A percentile compares a stretch with the other conserved stretches of the same genome.
phyloP scores from a whole-genome alignment of 768 basidiomycete genomes.

The Mycena haematopus region DNA sequence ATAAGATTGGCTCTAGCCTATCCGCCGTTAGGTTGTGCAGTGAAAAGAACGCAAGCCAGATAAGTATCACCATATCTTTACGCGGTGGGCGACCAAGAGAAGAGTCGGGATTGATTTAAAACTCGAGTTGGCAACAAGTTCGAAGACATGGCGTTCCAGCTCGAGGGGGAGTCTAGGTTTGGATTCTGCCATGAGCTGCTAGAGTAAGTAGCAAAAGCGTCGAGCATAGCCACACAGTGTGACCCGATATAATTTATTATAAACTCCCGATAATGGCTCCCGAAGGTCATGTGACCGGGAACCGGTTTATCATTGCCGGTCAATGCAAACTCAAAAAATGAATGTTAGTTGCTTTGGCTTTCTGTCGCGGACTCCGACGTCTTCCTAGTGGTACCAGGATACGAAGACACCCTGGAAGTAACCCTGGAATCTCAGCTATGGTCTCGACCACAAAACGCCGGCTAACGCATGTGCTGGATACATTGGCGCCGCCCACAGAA shows the following conservation, averaged over 20 bases:
- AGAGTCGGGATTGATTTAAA: slow-evolving; percentile 1
- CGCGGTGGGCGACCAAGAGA: slow-evolving; percentile 13
- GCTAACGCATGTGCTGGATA: slow-evolving; percentile 53
- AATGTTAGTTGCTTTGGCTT: slow-evolving; percentile 10
- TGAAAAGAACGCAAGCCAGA: not conserved
- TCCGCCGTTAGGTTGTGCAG: not conserved
- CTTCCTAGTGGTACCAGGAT: not conserved
- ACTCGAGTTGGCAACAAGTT: not conserved
- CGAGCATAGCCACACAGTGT: not conserved
- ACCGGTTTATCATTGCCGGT: slow-evolving; percentile 1
- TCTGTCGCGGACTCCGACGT: slow-evolving; percentile 7
- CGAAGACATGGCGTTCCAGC: slow-evolving; percentile 9
- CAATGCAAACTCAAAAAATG: not conserved
- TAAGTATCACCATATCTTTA: slow-evolving; percentile 3
- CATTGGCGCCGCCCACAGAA: slow-evolving; percentile 47
- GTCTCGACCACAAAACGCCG: slow-evolving; percentile 51
- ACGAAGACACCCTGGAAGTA: not conserved
- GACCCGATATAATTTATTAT: not conserved
- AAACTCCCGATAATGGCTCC: not conserved
- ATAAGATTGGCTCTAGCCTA: slow-evolving; percentile 10
- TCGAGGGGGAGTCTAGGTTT: not conserved
- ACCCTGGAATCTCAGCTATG: slow-evolving; percentile 16
- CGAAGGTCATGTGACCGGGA: not conserved
- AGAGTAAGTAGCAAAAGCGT: not conserved
- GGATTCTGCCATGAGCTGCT: not conserved